Conservation (phyloP, 2,329 filamentous ascomycete genomes). For the Nemania bipapillata region DNA sequence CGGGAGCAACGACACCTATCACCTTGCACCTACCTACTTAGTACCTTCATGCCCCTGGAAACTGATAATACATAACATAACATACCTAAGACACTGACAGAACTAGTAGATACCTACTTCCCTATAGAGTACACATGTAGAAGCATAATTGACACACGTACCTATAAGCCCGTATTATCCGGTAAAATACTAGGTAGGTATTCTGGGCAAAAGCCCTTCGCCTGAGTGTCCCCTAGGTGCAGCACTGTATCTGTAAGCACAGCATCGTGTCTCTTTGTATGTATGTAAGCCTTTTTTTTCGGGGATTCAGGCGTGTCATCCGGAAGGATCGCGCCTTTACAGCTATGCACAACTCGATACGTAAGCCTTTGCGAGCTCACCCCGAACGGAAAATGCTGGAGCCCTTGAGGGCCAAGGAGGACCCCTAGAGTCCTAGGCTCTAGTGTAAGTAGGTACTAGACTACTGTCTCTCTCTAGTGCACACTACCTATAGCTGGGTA, state of each 20-base stretch:
- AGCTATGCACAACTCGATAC: neutral
- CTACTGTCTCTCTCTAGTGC: neutral
- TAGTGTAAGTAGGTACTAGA: neutral
- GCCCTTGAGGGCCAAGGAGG: neutral
- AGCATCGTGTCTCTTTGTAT: neutral
- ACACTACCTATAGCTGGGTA: neutral
- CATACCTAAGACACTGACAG: too few relatives aligned
- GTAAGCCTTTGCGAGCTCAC: neutral
- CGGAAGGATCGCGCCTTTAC: slow-evolving; percentile 21
- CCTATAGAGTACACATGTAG: neutral
- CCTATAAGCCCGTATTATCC: neutral
- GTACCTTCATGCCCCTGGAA: too few relatives aligned
- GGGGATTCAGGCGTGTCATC: slow-evolving; percentile 18
- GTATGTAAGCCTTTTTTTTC: neutral
- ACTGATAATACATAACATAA: too few relatives aligned
- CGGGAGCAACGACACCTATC: neutral
- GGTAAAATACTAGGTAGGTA: neutral
- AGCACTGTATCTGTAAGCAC: neutral
- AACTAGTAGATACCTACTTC: too few relatives aligned
- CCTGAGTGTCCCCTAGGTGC: neutral
- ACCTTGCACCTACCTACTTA: neutral
- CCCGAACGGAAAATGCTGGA: neutral
- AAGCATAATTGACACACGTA: neutral
- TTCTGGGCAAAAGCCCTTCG: neutral
- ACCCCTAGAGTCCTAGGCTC: neutral